A percentile compares a stretch with the other conserved stretches of the same genome.
phyloP scores from a whole-genome alignment of 164 flowering plant species.

The Liriodendron chinense region DNA sequence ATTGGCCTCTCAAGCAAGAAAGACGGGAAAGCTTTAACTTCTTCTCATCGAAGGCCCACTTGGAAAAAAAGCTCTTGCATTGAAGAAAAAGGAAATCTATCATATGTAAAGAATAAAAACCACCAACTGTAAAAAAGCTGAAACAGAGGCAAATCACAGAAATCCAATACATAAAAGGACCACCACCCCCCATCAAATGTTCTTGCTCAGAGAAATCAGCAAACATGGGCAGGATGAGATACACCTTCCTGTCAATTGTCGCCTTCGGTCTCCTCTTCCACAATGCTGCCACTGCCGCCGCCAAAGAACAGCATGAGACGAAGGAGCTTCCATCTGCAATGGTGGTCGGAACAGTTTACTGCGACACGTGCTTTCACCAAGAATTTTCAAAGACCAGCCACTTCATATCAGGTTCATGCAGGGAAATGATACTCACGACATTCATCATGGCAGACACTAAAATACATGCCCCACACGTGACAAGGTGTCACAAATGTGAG shows the following conservation, averaged over 20 bases:
- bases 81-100: neutral
- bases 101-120: neutral
- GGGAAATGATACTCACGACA: too few species aligned
- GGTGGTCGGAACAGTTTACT: constrained; percentile 71
- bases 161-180: neutral
- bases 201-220: neutral
- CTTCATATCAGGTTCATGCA: constrained; percentile 69
- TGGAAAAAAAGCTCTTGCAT: neutral
- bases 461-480: too few species aligned
- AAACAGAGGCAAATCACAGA: neutral
- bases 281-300: constrained; percentile 25
- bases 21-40: neutral
- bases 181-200: neutral
- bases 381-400: constrained; percentile 49
- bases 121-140: neutral
- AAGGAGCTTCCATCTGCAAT: constrained; percentile 46
- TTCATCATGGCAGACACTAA: too few species aligned
- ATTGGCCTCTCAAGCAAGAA: neutral
- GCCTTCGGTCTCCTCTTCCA: constrained; percentile 26
- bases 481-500: too few species aligned
- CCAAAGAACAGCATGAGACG: constrained; percentile 16
- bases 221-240: neutral
- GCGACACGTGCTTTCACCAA: constrained; percentile 68
- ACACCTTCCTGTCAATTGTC: constrained; percentile 1
- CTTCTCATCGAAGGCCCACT: neutral